Percentiles rank a stretch among this genome's conserved stretches.
These are phyloP conservation scores for Pharnaceum exiguum DNA, from an alignment of 148 eudicot species.

Conservation along the genomic window DNA sequence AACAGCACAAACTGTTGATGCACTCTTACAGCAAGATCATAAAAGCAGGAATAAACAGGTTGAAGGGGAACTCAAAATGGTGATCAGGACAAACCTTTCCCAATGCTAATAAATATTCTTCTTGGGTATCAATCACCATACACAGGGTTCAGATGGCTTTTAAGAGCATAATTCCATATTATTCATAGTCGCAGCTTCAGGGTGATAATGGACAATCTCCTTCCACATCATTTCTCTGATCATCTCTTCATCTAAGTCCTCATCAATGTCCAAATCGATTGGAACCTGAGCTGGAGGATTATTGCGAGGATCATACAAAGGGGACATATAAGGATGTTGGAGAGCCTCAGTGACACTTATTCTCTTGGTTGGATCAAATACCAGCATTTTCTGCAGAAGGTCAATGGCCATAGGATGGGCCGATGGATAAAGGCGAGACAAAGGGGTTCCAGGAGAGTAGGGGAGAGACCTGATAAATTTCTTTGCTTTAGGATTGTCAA, in stretches of 20 bases:
- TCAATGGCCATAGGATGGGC: slow-evolving; percentile 68
- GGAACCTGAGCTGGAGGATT: slow-evolving; percentile 57
- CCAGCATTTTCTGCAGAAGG: slow-evolving; percentile 58
- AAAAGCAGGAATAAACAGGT: slow-evolving; percentile 7
- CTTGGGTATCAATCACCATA: slow-evolving; percentile 17
- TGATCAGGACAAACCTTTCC: slow-evolving; percentile 6
- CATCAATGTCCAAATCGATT: slow-evolving; percentile 54
- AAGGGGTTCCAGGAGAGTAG: slow-evolving; percentile 39
- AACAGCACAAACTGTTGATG: slow-evolving; percentile 28
- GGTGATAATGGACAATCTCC: slow-evolving; percentile 68
- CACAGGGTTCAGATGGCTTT: background rate
- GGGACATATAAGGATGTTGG: slow-evolving; percentile 64
- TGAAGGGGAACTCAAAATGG: slow-evolving; percentile 5
- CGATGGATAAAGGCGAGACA: slow-evolving; percentile 45
- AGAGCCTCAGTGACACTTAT: slow-evolving; percentile 65
- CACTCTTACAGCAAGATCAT: slow-evolving; percentile 22
- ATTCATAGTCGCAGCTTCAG: slow-evolving; percentile 31
- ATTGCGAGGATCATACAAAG: slow-evolving; percentile 44
- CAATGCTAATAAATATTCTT: slow-evolving; percentile 12
- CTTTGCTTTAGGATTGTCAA: slow-evolving; percentile 59
- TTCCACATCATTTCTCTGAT: slow-evolving; percentile 63
- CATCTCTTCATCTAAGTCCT: slow-evolving; percentile 51
- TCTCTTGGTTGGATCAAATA: slow-evolving; percentile 59
- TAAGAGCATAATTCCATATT: slow-evolving; percentile 22
- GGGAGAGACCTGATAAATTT: slow-evolving; percentile 46